Base-by-base conservation (phyloP, 768 basidiomycete genomes). In the Panus rudis region DNA sequence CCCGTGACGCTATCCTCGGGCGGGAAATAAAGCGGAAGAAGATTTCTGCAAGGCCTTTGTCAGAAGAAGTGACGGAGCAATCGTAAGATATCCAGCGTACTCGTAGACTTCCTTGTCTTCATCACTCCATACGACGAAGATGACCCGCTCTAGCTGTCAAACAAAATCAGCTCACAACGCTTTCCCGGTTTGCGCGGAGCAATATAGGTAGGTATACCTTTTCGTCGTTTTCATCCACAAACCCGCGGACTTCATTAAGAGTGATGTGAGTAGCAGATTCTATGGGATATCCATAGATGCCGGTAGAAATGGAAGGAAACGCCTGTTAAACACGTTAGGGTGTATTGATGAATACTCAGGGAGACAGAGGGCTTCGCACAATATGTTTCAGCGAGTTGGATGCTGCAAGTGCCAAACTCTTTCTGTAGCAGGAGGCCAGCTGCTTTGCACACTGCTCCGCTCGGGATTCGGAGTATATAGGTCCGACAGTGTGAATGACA, bases 401-500 rank as follows among this genome's bases (percentile, higher is more conserved):
- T 1, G 72, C 63, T 0, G 84, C 83, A 16, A 87, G 46, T 39
- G 78, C 66, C 45, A 91, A 61, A 51, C 84, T 81, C 16, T 58
- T 73, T 43, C 59, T 63, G 55, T 92, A 92, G 54, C 84, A 85
- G 7, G 84, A 84, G 3, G 69, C 68, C 12, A 92, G 70, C 47
- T 78, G 71, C 45, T 57, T 51, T 4, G 78, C 77, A 41, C 71
- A 74, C 21, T 58, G 60, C 31, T 71, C 70, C 27, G 60, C 61
- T 21, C 69, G 62, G 1, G 50, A 45, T 3, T 52, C 43, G 4
- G 67, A 68, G 57, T 84, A 89, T 1, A 85, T 59, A 0, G 89
- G 89, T 10, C 89, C 89, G 13, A 91, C 89, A 3, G 89, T 72
- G 53, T 91, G 89, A 31, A 92, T 86, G 46, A 92, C 69, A 56